phyloP scores from a whole-genome alignment of 352 stramenopile species.

The Pythium plurisporium region DNA sequence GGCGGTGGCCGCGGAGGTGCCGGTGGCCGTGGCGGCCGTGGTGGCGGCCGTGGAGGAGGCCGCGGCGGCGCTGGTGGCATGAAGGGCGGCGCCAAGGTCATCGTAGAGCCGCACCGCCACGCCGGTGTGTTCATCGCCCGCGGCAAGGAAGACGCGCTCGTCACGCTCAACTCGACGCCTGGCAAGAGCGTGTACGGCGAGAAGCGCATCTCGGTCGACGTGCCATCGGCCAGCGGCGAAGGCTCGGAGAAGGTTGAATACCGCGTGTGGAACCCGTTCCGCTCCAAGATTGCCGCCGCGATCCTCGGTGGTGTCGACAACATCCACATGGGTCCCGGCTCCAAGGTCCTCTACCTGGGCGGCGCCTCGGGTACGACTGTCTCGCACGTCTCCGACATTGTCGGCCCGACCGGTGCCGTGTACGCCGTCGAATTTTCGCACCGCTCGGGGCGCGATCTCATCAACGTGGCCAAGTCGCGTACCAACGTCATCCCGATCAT shows the following conservation, averaged over 20 bases:
- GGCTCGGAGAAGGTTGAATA: slow-evolving; percentile 98
- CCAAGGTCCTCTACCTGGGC: slow-evolving; percentile 99
- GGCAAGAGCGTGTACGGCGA: slow-evolving; percentile 99
- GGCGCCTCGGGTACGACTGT: slow-evolving; percentile 98
- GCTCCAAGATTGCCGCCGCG: slow-evolving; percentile 98
- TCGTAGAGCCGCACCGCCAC: slow-evolving; percentile 98
- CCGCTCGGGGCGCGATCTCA: slow-evolving; percentile 96
- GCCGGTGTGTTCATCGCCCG: slow-evolving; percentile 98
- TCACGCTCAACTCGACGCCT: slow-evolving; percentile 98
- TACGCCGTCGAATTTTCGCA: slow-evolving; percentile 99
- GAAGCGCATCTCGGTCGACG: slow-evolving; percentile 99
- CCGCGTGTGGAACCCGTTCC: slow-evolving; percentile 99
- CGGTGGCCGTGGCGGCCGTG: slow-evolving; percentile 44
- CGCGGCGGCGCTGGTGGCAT: slow-evolving; percentile 72
- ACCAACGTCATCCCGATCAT: slow-evolving; percentile 99
- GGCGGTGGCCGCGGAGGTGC: slow-evolving; percentile 41
- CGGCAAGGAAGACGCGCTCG: slow-evolving; percentile 98
- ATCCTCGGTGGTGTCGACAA: slow-evolving; percentile 99
- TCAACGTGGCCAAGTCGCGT: slow-evolving; percentile 98
- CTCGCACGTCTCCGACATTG: slow-evolving; percentile 99
- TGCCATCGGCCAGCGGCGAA: slow-evolving; percentile 83
- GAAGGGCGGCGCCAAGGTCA: slow-evolving; percentile 94
- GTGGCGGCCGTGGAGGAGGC: slow-evolving; percentile 64
- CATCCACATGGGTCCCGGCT: slow-evolving; percentile 97
- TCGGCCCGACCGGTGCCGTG: slow-evolving; percentile 95